Base-by-base conservation (phyloP, 2,329 filamentous ascomycete species). In the Microdochium nivale region DNA sequence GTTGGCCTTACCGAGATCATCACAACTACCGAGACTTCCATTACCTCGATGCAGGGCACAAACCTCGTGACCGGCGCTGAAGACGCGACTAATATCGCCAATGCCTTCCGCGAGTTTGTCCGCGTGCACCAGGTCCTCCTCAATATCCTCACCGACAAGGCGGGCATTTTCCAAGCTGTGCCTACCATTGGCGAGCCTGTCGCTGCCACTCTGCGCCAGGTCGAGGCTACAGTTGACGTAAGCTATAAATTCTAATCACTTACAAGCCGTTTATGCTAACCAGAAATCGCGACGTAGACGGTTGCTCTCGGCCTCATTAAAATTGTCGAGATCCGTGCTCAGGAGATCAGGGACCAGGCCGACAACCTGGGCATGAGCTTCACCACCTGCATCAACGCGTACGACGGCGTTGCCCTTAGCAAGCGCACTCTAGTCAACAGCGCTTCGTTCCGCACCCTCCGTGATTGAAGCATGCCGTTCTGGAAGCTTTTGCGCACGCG, bases 111-210 rank as follows among this genome's bases (percentile, higher is more conserved):
- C 40, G 46, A 62, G 52, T 68, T 69, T 21, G 62, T 63, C 21
- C 10, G 48, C 5, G 57, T 65, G 8, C 65, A 69, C 32, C 62
- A 68, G 53, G 48, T n/a, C 1, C 56, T 67, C 9, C 58, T 69
- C 14, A 65, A 65, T 25, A 65, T 65, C 27, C 53, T 70, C 3
- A 69, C 67, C 51, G 63, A 62, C 48, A 70, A 68, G 55, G 56
- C 65, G 19, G 63, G 63, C 2, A 44, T 68, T 4, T 54, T 67
- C 48, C 49, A 11, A 0, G 51, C 51, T 0, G 49, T 67, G 3
- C 65, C 63, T 2, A 25, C 67, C 30, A 52, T 68, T 24, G 66
- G 64, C 2, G 9, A 16, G 4, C 63, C 65, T 0, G 52, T 69
- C 4, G 59, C 60, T 9, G 52, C 56, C 9, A 55, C 58, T 1